Evolutionary conservation across 2,329 filamentous ascomycete species (phyloP).

Genomic region (Fusarium robinianum): DNA sequence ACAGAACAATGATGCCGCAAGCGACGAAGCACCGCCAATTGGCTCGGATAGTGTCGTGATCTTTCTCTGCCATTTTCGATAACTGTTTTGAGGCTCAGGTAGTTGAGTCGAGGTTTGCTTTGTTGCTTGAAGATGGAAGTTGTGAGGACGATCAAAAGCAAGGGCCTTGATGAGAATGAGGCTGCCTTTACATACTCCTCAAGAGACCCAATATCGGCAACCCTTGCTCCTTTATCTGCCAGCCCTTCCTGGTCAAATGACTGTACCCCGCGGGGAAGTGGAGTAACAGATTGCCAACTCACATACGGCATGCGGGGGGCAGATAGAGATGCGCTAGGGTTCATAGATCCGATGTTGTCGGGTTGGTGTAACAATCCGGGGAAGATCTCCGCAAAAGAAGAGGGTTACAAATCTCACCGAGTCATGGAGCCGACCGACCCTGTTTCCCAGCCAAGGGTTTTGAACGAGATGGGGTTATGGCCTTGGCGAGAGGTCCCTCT

Average conservation of each 20-base stretch:
- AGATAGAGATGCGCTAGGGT: slow-evolving; percentile 10
- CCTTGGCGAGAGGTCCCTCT: too few relatives aligned
- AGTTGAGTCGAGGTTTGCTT: background rate
- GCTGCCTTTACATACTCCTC: slow-evolving; percentile 16
- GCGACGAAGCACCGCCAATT: slow-evolving; percentile 32
- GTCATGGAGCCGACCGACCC: too few relatives aligned
- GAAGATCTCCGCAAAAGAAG: too few relatives aligned
- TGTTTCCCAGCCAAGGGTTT: too few relatives aligned
- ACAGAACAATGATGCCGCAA: slow-evolving; percentile 27
- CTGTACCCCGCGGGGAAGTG: slow-evolving; percentile 21
- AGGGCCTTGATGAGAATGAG: background rate
- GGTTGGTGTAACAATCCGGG: too few relatives aligned
- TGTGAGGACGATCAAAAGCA: background rate
- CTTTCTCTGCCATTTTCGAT: slow-evolving; percentile 17
- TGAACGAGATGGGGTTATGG: too few relatives aligned
- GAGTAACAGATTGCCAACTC: slow-evolving; percentile 1
- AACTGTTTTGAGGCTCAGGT: too few relatives aligned
- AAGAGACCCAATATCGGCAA: background rate
- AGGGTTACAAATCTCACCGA: too few relatives aligned
- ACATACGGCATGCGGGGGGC: slow-evolving; percentile 19
- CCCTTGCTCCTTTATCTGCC: too few relatives aligned
- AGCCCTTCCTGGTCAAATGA: background rate
- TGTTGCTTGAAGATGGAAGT: background rate
- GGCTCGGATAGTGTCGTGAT: slow-evolving; percentile 26
- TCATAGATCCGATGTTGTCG: slow-evolving; percentile 16